A percentile compares a stretch with the other conserved stretches of the same genome.
Conservation (phyloP, 148 eudicot species). For the Amaranthus hypochondriacus region DNA sequence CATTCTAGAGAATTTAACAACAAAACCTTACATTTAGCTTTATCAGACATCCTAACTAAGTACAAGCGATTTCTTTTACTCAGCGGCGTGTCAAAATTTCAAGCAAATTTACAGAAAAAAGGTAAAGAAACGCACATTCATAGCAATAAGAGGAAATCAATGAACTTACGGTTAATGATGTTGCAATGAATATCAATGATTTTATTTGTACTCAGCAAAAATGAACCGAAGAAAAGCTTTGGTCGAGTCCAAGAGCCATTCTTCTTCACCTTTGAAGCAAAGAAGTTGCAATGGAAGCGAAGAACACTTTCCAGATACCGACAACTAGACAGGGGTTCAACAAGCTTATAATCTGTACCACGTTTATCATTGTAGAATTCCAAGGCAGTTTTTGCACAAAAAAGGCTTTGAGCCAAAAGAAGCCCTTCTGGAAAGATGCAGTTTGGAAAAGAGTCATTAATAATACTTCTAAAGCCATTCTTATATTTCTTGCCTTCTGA, state of each 20-base stretch:
- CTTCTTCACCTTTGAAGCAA: conserved; percentile 4
- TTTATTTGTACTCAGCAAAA: not conserved
- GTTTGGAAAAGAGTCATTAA: not conserved
- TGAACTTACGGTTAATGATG: not conserved
- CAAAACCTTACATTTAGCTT: too few species aligned
- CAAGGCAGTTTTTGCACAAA: not conserved
- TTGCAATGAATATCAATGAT: not conserved
- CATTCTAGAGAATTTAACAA: too few species aligned
- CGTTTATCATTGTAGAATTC: not conserved
- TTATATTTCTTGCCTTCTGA: not conserved
- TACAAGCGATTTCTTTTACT: too few species aligned
- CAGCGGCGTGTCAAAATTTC: too few species aligned
- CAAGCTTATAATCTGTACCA: not conserved
- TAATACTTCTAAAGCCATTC: not conserved
- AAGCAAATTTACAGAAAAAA: too few species aligned
- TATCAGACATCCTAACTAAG: too few species aligned
- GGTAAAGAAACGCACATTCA: not conserved
- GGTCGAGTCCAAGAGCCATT: not conserved
- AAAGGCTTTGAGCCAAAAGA: not conserved
- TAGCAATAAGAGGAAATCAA: not conserved
- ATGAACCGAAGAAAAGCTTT: not conserved
- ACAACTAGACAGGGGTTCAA: conserved; percentile 5
- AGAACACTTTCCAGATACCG: not conserved
- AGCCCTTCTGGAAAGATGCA: not conserved
- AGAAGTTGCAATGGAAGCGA: conserved; percentile 5